A percentile compares a stretch with the other conserved stretches of the same genome.
phyloP scores from a whole-genome alignment of 805 yeast genomes.

The Saccharomyces cerevisiae region DNA sequence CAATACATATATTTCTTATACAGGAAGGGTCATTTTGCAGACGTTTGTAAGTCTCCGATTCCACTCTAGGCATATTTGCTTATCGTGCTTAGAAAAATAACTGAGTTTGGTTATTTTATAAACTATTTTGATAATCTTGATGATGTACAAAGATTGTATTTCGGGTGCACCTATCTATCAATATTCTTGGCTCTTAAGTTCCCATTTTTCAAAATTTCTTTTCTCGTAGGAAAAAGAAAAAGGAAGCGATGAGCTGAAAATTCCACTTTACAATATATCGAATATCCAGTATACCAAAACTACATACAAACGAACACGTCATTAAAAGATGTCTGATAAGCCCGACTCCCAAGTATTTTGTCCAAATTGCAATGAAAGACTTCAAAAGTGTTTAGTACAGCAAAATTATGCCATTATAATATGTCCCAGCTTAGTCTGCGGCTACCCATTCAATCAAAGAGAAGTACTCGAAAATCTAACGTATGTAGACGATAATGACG shows the following conservation, averaged over 20 bases:
- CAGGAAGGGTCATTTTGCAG: slow-evolving; percentile 62
- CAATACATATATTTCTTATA: slow-evolving; percentile 84
- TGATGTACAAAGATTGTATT: not conserved
- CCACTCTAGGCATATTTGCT: slow-evolving; percentile 41
- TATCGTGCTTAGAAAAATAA: not conserved
- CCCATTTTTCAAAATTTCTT: not conserved
- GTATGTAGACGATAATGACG: slow-evolving; percentile 24
- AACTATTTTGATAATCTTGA: not conserved
- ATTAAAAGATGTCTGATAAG: not conserved
- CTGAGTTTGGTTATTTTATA: not conserved
- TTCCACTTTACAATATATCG: not conserved
- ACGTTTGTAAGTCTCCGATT: slow-evolving; percentile 53
- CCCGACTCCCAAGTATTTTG: slow-evolving; percentile 3
- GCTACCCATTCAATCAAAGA: slow-evolving; percentile 25
- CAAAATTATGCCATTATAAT: slow-evolving; percentile 29
- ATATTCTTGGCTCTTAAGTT: not conserved
- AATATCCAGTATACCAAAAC: not conserved
- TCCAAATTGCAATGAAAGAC: slow-evolving; percentile 20
- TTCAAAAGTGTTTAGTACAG: slow-evolving; percentile 28
- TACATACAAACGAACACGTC: not conserved
- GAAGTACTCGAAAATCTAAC: slow-evolving; percentile 16
- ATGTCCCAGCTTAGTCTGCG: slow-evolving; percentile 23
- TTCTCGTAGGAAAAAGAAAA: not conserved
- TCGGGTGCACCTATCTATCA: not conserved
- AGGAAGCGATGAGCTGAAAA: not conserved